Percentiles rank a stretch among this genome's conserved stretches.
These are phyloP conservation scores for Penicillium canariense DNA, from an alignment of 495 filamentous ascomycete genomes.

Conservation along the genomic window DNA sequence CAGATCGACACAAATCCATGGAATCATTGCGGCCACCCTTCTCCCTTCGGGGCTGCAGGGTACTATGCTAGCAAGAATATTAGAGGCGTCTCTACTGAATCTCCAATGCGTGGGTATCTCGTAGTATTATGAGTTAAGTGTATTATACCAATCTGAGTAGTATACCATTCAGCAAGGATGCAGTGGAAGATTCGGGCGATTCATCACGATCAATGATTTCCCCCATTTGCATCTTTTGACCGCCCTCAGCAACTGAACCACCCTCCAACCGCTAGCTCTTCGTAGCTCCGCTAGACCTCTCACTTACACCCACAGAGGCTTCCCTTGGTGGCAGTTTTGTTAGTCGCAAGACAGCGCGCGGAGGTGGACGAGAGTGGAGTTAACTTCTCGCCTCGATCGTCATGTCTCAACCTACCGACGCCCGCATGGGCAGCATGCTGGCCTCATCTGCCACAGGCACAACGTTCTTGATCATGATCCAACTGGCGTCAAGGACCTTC, in stretches of 20 bases:
- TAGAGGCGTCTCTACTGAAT: too few species aligned
- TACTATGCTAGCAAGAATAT: too few species aligned
- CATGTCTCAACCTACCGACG: conserved; percentile 16
- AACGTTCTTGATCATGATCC: conserved; percentile 80
- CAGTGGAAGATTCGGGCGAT: too few species aligned
- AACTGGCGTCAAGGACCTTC: conserved; percentile 76
- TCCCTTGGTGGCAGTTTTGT: too few species aligned
- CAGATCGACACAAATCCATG: too few species aligned
- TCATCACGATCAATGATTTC: background rate
- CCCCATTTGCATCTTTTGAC: background rate
- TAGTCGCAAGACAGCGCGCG: background rate
- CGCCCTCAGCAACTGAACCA: background rate
- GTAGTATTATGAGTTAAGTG: too few species aligned
- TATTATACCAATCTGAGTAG: too few species aligned
- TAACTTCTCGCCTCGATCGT: background rate
- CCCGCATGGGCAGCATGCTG: conserved; percentile 22
- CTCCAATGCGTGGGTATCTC: too few species aligned
- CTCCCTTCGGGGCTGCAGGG: too few species aligned
- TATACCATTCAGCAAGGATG: too few species aligned
- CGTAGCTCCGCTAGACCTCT: background rate
- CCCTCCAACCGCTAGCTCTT: background rate
- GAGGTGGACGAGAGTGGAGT: background rate
- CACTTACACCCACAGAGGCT: too few species aligned
- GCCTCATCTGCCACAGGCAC: conserved; percentile 64
- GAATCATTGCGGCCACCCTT: too few species aligned